Percentiles rank a stretch among this genome's conserved stretches.
phyloP scores from a whole-genome alignment of 495 filamentous ascomycete species.

The Terfezia claveryi region DNA sequence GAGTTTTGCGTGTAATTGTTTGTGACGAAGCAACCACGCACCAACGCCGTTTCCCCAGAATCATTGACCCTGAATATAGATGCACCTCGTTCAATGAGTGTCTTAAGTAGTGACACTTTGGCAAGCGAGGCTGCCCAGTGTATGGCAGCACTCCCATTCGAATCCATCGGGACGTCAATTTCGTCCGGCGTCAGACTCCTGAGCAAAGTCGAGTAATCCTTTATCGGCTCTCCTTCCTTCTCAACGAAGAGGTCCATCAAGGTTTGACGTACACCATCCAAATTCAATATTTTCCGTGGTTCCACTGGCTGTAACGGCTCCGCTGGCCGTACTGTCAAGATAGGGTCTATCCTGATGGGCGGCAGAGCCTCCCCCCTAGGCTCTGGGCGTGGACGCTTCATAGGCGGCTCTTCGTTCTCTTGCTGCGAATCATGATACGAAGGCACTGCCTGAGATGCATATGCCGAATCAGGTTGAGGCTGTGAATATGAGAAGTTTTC shows the following conservation, averaged over 20 bases:
- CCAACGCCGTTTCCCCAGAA: conserved; percentile 72
- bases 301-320: conserved; percentile 48
- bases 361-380: not conserved
- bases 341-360: conserved; percentile 17
- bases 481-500: not conserved
- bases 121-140: conserved; percentile 95
- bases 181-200: conserved; percentile 49
- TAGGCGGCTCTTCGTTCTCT: conserved; percentile 53
- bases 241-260: conserved; percentile 80
- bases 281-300: conserved; percentile 38
- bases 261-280: conserved; percentile 50
- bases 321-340: conserved; percentile 30
- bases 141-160: conserved; percentile 64
- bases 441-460: conserved; percentile 24
- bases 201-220: conserved; percentile 17
- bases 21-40: conserved; percentile 66
- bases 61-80: conserved; percentile 71
- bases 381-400: conserved; percentile 41
- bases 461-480: conserved; percentile 30
- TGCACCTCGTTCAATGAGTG: conserved; percentile 61
- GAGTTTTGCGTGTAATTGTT: conserved; percentile 68
- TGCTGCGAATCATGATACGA: conserved; percentile 31
- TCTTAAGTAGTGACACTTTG: conserved; percentile 54
- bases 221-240: conserved; percentile 24
- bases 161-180: conserved; percentile 74